phyloP scores from a whole-genome alignment of 129 eudicot genomes.

The Ambrosia trifida region DNA sequence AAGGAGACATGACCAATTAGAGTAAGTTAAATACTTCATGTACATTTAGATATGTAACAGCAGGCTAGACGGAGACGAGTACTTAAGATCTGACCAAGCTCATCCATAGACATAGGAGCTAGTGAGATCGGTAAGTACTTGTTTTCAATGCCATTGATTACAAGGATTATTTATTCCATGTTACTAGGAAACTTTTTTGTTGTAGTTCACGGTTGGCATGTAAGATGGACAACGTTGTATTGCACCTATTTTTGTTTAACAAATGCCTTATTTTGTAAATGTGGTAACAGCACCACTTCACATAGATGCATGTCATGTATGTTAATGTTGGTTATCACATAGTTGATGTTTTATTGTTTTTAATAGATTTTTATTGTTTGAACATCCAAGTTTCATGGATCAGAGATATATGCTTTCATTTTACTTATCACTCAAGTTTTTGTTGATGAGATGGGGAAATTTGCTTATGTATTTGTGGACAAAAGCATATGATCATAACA shows the following conservation, averaged over 20 bases:
- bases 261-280: neutral
- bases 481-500: no score
- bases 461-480: no score
- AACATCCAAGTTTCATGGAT: neutral
- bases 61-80: slow-evolving; percentile 47
- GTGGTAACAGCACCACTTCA: neutral
- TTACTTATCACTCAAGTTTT: neutral
- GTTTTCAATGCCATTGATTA: slow-evolving; percentile 34
- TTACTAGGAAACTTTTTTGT: neutral
- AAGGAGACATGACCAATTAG: slow-evolving; percentile 36
- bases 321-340: neutral
- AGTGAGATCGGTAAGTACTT: slow-evolving; percentile 71
- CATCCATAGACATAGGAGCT: slow-evolving; percentile 34
- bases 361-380: neutral
- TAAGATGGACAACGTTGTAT: slow-evolving; percentile 7
- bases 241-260: slow-evolving; percentile 1
- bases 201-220: slow-evolving; percentile 19
- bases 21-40: slow-evolving; percentile 21
- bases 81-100: slow-evolving; percentile 63
- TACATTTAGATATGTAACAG: slow-evolving; percentile 11
- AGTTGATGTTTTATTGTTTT: neutral
- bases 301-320: slow-evolving; percentile 6
- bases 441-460: neutral
- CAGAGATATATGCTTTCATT: neutral
- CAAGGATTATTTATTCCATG: slow-evolving; percentile 2